Base-by-base conservation (phyloP, 2,329 filamentous ascomycete genomes). In the Lojkania enalia region DNA sequence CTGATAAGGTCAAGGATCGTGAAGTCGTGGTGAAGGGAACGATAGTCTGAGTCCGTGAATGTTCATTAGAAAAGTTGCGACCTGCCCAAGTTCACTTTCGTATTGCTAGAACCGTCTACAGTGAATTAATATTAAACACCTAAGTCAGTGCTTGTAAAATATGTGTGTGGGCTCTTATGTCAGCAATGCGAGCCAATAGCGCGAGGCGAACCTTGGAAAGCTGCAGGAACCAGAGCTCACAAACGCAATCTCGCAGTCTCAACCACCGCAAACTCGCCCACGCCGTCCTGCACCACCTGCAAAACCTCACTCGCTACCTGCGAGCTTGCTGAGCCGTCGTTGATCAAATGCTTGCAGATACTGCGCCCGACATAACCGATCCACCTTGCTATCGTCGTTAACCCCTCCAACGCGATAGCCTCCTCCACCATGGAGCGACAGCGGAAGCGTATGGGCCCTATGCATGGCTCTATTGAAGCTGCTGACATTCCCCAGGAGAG, bases 401-500 rank as follows among this genome's bases (percentile, higher is more conserved):
- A 56, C 66, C 64, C 65, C 64, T 64, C 64, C 61, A 62, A 46
- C 50, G 64, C 57, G 48, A 57, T 53, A 51, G 52, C 55, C 56
- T 52, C 42, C 48, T 45, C 52, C 63, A 65, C 64, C 54, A 77
- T 78, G 75, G 75, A 78, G 64, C 69, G 75, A 64, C 69, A 71
- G 47, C 73, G 73, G 61, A 78, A 77, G 64, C 72, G 75, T 76
- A 69, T 11, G 54, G 52, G 12, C 16, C 15, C 15, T 15, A 7
- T 20, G 29, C 32, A n/a, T 27, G 5, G 25, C 18, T 20, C 5
- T 15, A n/a, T 15, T 15, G 16, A 32, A 15, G 2, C 16, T 42
- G 45, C 64, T 71, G 44, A 70, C 52, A 35, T 6, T 20, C 13
- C 30, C 13, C 67, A 96, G 90, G 90, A 77, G 88, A 96, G 77